These are phyloP conservation scores for Pseudognaphalium luteoalbum DNA, from an alignment of 129 eudicot genomes.

Conservation along the genomic window DNA sequence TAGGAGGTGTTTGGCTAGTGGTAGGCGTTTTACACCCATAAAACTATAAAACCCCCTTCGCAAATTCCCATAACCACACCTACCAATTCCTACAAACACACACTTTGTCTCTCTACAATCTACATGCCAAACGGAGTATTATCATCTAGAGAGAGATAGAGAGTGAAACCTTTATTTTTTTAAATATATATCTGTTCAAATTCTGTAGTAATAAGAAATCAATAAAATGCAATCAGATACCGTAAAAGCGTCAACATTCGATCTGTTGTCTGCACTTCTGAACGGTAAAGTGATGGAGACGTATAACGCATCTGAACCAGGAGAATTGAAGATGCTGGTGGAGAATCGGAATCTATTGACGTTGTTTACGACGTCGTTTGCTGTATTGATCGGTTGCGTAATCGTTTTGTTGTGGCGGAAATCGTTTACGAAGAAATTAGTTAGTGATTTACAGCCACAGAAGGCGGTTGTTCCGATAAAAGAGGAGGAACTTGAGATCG, in stretches of 20 bases:
- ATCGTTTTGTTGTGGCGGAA: slow-evolving; percentile 64
- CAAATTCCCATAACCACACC: neutral
- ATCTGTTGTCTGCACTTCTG: slow-evolving; percentile 59
- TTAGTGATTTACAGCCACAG: slow-evolving; percentile 28
- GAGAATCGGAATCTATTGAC: slow-evolving; percentile 55
- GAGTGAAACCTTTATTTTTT: no score
- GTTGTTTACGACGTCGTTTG: slow-evolving; percentile 67
- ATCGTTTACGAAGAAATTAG: slow-evolving; percentile 47
- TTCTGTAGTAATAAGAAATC: no score
- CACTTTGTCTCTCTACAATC: neutral
- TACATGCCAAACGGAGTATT: no score
- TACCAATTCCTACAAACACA: neutral
- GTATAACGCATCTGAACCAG: slow-evolving; percentile 37
- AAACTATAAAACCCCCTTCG: neutral
- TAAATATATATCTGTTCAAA: no score
- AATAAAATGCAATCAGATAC: slow-evolving; percentile 57
- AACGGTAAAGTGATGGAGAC: slow-evolving; percentile 47
- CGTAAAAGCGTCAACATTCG: slow-evolving; percentile 63
- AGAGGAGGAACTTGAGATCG: slow-evolving; percentile 52
- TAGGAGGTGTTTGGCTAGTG: neutral
- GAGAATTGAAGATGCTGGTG: slow-evolving; percentile 35
- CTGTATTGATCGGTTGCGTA: slow-evolving; percentile 67
- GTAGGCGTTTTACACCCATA: neutral
- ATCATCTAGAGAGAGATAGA: no score
- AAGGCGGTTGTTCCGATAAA: slow-evolving; percentile 42